These are phyloP conservation scores for Sphagnum contortum DNA, from an alignment of 225 moss, liverwort and hornwort genomes.

Conservation along the genomic window DNA sequence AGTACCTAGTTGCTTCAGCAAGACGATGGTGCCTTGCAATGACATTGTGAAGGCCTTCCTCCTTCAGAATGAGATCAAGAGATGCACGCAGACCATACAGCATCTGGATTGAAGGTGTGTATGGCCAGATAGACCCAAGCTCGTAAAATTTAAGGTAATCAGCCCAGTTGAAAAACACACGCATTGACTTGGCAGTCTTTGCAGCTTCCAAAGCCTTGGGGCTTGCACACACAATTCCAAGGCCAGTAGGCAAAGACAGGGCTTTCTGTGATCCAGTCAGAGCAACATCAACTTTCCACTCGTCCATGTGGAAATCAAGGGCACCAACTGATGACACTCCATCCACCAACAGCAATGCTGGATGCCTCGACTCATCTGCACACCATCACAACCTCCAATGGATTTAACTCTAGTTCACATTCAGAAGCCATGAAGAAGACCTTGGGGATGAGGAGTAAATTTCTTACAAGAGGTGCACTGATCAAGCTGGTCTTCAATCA, in stretches of 20 bases:
- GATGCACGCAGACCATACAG: constrained; percentile 76
- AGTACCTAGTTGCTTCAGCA: constrained; percentile 64
- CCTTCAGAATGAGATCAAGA: constrained; percentile 62
- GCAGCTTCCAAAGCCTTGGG: constrained; percentile 64
- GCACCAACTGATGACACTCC: constrained; percentile 92
- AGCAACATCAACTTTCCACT: constrained; percentile 86
- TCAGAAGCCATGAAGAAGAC: too few relatives aligned
- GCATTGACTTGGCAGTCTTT: constrained; percentile 38
- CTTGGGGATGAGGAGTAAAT: too few relatives aligned
- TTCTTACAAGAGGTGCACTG: too few relatives aligned
- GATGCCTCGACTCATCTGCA: constrained; percentile 67
- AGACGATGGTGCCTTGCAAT: constrained; percentile 65
- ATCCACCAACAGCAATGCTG: constrained; percentile 82
- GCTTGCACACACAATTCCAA: constrained; percentile 80
- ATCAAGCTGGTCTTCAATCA: too few relatives aligned
- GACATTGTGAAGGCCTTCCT: constrained; percentile 89
- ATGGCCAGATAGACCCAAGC: constrained; percentile 64
- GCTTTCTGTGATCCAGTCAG: constrained; percentile 93
- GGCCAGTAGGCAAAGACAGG: constrained; percentile 70
- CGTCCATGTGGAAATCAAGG: constrained; percentile 75
- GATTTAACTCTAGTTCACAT: neutral
- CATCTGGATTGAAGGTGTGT: constrained; percentile 78
- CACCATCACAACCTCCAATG: neutral
- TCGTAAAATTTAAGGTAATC: constrained; percentile 64
- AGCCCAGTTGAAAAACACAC: constrained; percentile 82